Percentiles rank a stretch among this genome's conserved stretches.
These are phyloP conservation scores for Theobroma cacao DNA, from an alignment of 345 rosid genomes.

Conservation along the genomic window DNA sequence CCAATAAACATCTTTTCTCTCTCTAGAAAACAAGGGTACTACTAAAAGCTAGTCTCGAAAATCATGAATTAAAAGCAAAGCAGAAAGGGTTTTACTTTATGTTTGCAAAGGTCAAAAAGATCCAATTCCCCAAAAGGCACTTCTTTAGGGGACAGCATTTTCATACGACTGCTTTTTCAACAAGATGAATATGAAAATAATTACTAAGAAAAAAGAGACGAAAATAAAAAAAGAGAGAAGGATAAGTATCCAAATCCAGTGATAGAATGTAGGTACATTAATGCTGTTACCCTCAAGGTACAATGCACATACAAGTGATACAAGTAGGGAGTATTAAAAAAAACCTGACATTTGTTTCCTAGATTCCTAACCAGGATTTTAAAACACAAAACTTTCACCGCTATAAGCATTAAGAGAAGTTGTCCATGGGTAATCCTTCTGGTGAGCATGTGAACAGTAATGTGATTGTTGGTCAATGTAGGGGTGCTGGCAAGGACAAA, in stretches of 20 bases:
- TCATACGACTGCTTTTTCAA: slow-evolving; percentile 13
- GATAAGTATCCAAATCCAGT: not conserved
- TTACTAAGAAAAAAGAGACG: not conserved
- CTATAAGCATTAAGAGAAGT: not conserved
- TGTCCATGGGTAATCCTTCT: not conserved
- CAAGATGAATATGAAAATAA: not conserved
- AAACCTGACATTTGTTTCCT: slow-evolving; percentile 18
- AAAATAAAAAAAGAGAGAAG: not conserved
- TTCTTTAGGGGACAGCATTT: slow-evolving; percentile 33
- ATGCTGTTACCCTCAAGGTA: not conserved
- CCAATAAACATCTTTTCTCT: slow-evolving; percentile 10
- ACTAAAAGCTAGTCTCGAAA: slow-evolving; percentile 13
- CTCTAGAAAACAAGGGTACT: not conserved
- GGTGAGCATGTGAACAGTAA: not conserved
- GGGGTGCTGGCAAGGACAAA: not conserved
- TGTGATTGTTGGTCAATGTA: slow-evolving; percentile 4
- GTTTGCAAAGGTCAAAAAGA: slow-evolving; percentile 50
- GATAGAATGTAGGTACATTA: not conserved
- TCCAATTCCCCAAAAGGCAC: slow-evolving; percentile 43
- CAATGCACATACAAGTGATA: not conserved
- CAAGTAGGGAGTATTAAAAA: not conserved
- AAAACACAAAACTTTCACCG: not conserved
- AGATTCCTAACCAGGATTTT: slow-evolving; percentile 26
- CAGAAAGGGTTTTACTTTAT: slow-evolving; percentile 30
- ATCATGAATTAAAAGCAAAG: slow-evolving; percentile 26